Conservation (phyloP, 129 eudicot species). For the Sambucus nigra region DNA sequence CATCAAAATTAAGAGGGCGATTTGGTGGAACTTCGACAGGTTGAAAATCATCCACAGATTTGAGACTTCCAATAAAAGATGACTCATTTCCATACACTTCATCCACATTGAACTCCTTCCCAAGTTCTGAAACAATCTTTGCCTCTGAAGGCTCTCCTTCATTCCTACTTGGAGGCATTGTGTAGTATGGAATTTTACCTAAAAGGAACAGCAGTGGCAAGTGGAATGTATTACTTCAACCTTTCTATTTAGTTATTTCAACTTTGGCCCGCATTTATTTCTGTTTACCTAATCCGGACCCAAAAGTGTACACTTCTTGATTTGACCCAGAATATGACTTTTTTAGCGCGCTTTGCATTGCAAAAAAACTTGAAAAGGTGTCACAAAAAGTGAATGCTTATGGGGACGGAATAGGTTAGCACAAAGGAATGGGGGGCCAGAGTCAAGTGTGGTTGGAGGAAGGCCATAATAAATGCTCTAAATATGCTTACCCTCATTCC, state of each 20-base stretch:
- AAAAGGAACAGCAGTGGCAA: background rate
- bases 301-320: no score
- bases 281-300: no score
- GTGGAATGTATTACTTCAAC: background rate
- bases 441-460: no score
- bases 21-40: conserved; percentile 55
- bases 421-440: no score
- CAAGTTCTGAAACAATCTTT: conserved; percentile 64
- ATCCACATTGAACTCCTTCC: conserved; percentile 81
- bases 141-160: conserved; percentile 61
- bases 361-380: no score
- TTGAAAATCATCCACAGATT: conserved; percentile 62
- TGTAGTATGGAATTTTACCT: conserved; percentile 97
- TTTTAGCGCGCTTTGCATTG: no score
- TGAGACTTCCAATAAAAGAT: conserved; percentile 85
- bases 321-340: no score
- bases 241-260: background rate
- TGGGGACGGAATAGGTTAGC: no score
- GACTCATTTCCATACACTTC: conserved; percentile 86
- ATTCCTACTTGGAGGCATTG: conserved; percentile 82
- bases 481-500: conserved; percentile 78
- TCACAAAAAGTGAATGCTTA: no score
- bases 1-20: conserved; percentile 49
- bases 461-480: background rate
- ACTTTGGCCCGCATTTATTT: background rate